phyloP scores from a whole-genome alignment of 2,329 filamentous ascomycete genomes.

The Beauveria australis region DNA sequence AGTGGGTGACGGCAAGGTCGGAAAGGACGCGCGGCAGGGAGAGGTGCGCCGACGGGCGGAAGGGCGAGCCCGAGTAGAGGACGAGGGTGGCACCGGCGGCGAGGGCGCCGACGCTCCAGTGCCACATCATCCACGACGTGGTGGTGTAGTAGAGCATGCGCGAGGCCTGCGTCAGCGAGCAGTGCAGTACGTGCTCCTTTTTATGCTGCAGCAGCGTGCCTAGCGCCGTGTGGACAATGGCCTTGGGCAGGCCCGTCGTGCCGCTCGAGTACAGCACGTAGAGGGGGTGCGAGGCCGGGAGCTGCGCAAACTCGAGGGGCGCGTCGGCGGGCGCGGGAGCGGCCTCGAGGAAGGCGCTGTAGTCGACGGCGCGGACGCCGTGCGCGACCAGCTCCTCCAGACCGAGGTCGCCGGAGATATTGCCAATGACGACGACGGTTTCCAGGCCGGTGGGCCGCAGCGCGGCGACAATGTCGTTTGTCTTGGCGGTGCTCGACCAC shows the following conservation, averaged over 20 bases:
- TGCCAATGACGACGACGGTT: slow-evolving; percentile 67
- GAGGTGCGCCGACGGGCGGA: slow-evolving; percentile 68
- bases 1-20: slow-evolving; percentile 77
- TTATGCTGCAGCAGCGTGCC: slow-evolving; percentile 94
- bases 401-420: slow-evolving; percentile 41
- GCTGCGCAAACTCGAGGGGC: slow-evolving; percentile 59
- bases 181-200: slow-evolving; percentile 87
- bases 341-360: slow-evolving; percentile 34
- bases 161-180: slow-evolving; percentile 64
- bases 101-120: slow-evolving; percentile 85
- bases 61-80: slow-evolving; percentile 89
- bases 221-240: slow-evolving; percentile 84
- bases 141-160: slow-evolving; percentile 91
- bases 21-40: slow-evolving; percentile 79
- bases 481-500: slow-evolving; percentile 73
- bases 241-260: slow-evolving; percentile 81
- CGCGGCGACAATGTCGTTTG: slow-evolving; percentile 62
- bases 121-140: slow-evolving; percentile 99
- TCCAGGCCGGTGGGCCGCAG: slow-evolving; percentile 54
- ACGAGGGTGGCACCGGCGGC: slow-evolving; percentile 76
- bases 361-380: slow-evolving; percentile 35
- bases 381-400: slow-evolving; percentile 32
- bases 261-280: slow-evolving; percentile 93
- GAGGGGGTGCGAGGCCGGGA: slow-evolving; percentile 77
- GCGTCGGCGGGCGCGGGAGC: slow-evolving; percentile 34